Conservation (phyloP, 768 basidiomycete genomes). For the Suillus weaverae region DNA sequence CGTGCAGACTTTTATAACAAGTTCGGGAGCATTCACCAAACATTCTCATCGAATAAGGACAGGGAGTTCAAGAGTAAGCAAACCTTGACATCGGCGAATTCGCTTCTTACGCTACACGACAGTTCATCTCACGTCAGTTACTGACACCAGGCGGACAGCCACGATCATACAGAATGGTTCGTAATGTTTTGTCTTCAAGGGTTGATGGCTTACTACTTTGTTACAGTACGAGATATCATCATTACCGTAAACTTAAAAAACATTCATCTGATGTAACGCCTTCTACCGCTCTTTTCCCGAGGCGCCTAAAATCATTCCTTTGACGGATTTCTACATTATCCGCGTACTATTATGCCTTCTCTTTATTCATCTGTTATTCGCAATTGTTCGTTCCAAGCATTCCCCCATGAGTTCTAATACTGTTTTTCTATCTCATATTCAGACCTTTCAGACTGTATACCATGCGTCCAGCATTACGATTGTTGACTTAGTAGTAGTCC, state of each 20-base stretch:
- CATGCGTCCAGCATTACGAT: conserved; percentile 1
- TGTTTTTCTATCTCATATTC: conserved; percentile 8
- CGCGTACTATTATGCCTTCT: conserved; percentile 6
- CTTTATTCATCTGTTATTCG: conserved; percentile 12
- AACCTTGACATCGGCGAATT: background rate
- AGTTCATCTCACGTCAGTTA: conserved; percentile 83
- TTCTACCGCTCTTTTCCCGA: background rate
- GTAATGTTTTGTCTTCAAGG: conserved; percentile 20
- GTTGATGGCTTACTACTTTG: conserved; percentile 8
- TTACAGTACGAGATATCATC: conserved; percentile 67
- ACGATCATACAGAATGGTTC: conserved; percentile 74
- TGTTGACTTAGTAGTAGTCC: conserved; percentile 7
- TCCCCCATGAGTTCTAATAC: conserved; percentile 4
- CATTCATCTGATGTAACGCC: conserved; percentile 39
- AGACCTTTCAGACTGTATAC: conserved; percentile 8
- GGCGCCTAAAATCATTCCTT: background rate
- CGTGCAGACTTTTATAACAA: conserved; percentile 68
- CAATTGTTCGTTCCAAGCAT: conserved; percentile 10
- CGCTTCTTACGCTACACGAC: conserved; percentile 13
- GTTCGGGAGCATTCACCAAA: conserved; percentile 69
- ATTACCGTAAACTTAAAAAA: conserved; percentile 64
- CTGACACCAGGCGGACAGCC: conserved; percentile 72
- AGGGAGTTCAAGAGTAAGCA: conserved; percentile 71
- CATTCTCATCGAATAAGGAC: conserved; percentile 64
- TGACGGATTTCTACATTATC: conserved; percentile 5